Evolutionary conservation across 768 basidiomycete species (phyloP).

Genomic region (Phlebiopsis flavidoalba): DNA sequence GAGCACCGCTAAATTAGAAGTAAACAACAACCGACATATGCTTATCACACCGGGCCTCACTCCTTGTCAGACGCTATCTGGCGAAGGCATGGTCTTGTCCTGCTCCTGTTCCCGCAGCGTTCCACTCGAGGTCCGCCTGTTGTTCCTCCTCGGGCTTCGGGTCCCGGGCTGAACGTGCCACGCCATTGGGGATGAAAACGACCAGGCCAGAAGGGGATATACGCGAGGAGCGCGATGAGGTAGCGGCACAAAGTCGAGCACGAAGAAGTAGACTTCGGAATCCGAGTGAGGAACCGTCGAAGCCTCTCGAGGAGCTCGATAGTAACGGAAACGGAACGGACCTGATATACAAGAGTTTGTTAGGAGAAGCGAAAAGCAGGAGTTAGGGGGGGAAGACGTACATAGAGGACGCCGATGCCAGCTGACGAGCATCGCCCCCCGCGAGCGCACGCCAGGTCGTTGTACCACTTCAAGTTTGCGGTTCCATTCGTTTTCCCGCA

Average conservation of each 20-base stretch:
- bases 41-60: not conserved
- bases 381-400: conserved; percentile 26
- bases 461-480: conserved; percentile 37
- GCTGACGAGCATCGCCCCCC: conserved; percentile 43
- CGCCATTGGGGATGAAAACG: conserved; percentile 35
- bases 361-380: not conserved
- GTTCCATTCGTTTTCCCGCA: too few species aligned
- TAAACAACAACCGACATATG: not conserved
- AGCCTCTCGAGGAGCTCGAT: conserved; percentile 62
- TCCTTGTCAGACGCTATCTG: not conserved
- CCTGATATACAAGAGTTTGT: conserved; percentile 28
- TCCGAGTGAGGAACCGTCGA: conserved; percentile 44
- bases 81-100: not conserved
- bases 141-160: not conserved
- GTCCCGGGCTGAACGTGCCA: not conserved
- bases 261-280: conserved; percentile 63
- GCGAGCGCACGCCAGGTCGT: conserved; percentile 59
- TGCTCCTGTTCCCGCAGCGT: not conserved
- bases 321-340: conserved; percentile 57
- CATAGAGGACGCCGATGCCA: conserved; percentile 62
- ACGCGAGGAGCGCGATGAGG: conserved; percentile 51
- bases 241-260: conserved; percentile 63
- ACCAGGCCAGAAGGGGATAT: conserved; percentile 65
- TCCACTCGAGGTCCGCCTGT: not conserved
- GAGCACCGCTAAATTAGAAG: not conserved